phyloP scores from a whole-genome alignment of 345 rosid species.

The Cardamine resedifolia region DNA sequence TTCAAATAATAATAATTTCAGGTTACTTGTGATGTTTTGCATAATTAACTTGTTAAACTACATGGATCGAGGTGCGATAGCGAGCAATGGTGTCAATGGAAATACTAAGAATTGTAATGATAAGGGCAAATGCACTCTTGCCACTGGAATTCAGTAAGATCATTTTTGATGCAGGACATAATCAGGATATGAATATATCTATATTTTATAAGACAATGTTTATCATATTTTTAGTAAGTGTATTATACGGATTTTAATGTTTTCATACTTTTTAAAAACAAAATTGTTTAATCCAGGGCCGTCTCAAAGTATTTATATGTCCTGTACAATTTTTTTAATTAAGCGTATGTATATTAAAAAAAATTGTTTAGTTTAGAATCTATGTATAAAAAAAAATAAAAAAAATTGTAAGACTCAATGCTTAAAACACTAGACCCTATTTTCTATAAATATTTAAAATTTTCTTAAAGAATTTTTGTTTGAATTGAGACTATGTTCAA shows the following conservation, averaged over 20 bases:
- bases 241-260: neutral
- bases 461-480: too few relatives aligned
- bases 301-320: too few relatives aligned
- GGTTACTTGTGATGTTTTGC: conserved; percentile 81
- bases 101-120: conserved; percentile 58
- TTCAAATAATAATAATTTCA: neutral
- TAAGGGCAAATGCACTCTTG: conserved; percentile 58
- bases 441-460: too few relatives aligned
- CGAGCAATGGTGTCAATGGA: conserved; percentile 94
- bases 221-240: neutral
- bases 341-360: too few relatives aligned
- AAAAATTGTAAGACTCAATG: too few relatives aligned
- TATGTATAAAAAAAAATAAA: too few relatives aligned
- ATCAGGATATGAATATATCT: neutral
- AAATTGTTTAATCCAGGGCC: too few relatives aligned
- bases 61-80: conserved; percentile 88
- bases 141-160: conserved; percentile 85
- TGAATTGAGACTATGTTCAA: too few relatives aligned
- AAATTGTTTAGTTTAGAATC: too few relatives aligned
- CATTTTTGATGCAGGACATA: neutral
- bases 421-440: too few relatives aligned
- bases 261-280: too few relatives aligned
- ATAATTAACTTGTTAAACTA: conserved; percentile 79
- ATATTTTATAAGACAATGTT: neutral
- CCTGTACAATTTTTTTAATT: too few relatives aligned